phyloP scores from a whole-genome alignment of 768 basidiomycete species.

The Cytidiella melzeri region DNA sequence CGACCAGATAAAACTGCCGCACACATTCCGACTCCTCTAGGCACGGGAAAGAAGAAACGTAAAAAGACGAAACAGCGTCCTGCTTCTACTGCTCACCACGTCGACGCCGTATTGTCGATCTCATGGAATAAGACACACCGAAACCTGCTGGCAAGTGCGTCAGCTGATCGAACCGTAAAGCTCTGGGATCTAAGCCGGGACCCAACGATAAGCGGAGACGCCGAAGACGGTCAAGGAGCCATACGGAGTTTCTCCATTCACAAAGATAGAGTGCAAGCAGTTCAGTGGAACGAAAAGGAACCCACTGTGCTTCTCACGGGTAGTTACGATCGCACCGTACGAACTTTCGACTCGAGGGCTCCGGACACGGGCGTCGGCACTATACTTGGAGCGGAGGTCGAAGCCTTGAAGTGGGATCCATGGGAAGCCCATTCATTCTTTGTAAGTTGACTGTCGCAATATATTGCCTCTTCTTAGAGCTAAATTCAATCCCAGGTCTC shows the following conservation, averaged over 20 bases:
- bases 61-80: constrained; percentile 74
- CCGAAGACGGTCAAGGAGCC: constrained; percentile 47
- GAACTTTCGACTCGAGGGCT: constrained; percentile 87
- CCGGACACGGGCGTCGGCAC: constrained; percentile 81
- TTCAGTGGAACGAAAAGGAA: constrained; percentile 90
- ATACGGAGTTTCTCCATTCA: constrained; percentile 82
- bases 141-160: constrained; percentile 87
- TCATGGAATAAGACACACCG: constrained; percentile 90
- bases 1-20: constrained; percentile 79
- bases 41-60: constrained; percentile 96
- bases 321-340: constrained; percentile 91
- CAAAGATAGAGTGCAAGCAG: constrained; percentile 92
- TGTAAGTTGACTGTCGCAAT: constrained; percentile 41
- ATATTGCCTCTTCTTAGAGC: neutral
- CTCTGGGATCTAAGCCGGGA: constrained; percentile 89
- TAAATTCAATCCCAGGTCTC: constrained; percentile 55
- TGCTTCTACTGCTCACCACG: constrained; percentile 66
- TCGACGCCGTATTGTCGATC: constrained; percentile 88
- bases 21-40: constrained; percentile 70
- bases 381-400: constrained; percentile 85
- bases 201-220: constrained; percentile 44
- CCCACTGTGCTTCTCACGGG: constrained; percentile 90
- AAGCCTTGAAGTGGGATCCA: constrained; percentile 93
- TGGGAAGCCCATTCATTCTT: constrained; percentile 88
- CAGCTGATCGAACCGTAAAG: constrained; percentile 94